These are phyloP conservation scores for Tetragonia tetragonoides DNA, from an alignment of 148 eudicot species.

Conservation along the genomic window DNA sequence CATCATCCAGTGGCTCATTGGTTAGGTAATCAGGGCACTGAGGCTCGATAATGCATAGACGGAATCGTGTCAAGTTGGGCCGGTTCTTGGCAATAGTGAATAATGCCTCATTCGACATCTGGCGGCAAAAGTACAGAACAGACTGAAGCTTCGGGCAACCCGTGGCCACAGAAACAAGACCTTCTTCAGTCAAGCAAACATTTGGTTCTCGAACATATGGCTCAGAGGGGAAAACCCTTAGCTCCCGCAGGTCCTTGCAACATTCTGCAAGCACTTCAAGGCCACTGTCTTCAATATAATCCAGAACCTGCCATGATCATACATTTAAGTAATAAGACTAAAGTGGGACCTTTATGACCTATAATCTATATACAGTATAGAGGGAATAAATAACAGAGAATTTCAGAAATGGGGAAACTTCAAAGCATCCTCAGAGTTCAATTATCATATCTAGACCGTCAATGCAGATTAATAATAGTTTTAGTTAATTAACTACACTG, in stretches of 20 bases:
- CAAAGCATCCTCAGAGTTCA: no score
- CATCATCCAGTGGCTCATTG: conserved; percentile 67
- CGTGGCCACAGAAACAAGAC: conserved; percentile 73
- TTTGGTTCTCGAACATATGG: conserved; percentile 73
- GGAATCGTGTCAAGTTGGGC: conserved; percentile 69
- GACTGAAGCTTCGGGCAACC: conserved; percentile 93
- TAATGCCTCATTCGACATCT: conserved; percentile 80
- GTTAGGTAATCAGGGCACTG: conserved; percentile 72
- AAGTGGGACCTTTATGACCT: not conserved
- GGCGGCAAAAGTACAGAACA: conserved; percentile 86
- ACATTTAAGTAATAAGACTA: not conserved
- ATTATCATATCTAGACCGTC: no score
- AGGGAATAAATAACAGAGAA: no score
- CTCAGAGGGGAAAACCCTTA: conserved; percentile 86
- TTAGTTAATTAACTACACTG: no score
- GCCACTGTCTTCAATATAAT: conserved; percentile 84
- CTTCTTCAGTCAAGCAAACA: conserved; percentile 73
- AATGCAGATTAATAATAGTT: no score
- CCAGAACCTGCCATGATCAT: conserved; percentile 59
- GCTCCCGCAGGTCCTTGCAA: conserved; percentile 77
- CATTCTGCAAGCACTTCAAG: conserved; percentile 64
- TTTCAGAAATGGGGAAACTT: no score
- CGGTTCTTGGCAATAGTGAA: conserved; percentile 62
- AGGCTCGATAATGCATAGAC: conserved; percentile 86
- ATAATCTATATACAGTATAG: not conserved